Evolutionary conservation across 1,284 basidiomycete species (phyloP).

Genomic region (Austroboletus novae-zelandiae): DNA sequence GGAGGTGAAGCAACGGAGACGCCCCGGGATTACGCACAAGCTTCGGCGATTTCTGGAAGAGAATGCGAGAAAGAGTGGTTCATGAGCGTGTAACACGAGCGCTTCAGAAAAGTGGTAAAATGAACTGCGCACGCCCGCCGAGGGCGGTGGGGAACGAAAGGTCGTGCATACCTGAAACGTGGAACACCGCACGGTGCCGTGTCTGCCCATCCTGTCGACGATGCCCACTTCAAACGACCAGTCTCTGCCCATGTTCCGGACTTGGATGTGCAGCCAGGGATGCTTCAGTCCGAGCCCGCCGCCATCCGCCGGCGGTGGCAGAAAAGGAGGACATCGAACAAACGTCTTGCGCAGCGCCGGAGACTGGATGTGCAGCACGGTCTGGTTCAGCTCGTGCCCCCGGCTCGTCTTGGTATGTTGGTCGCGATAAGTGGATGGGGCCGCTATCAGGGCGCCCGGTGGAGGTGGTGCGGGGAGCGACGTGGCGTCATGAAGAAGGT

Average conservation of each 20-base stretch:
- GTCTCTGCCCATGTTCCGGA: constrained; percentile 63
- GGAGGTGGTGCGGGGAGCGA: constrained; percentile 49
- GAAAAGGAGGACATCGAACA: constrained; percentile 55
- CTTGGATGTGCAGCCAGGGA: constrained; percentile 74
- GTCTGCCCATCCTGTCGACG: constrained; percentile 57
- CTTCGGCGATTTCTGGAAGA: constrained; percentile 53
- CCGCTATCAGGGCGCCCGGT: constrained; percentile 45
- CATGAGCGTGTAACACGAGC: not conserved
- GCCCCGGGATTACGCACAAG: constrained; percentile 40
- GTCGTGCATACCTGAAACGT: constrained; percentile 70
- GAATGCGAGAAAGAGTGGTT: not conserved
- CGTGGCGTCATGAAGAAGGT: constrained; percentile 59
- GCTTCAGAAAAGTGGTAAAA: not conserved
- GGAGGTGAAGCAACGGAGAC: constrained; percentile 68
- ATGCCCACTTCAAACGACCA: constrained; percentile 80
- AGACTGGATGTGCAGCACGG: constrained; percentile 83
- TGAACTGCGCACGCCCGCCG: not conserved
- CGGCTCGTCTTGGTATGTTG: constrained; percentile 24
- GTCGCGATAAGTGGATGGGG: constrained; percentile 32
- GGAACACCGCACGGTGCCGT: constrained; percentile 67
- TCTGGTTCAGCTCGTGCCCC: constrained; percentile 55
- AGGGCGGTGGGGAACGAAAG: not conserved
- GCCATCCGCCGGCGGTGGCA: not conserved
- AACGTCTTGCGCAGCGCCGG: constrained; percentile 68
- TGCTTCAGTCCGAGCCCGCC: constrained; percentile 63